Percentiles rank a stretch among this genome's conserved stretches.
Conservation (phyloP, 1,284 basidiomycete genomes). For the Trametes hirsuta region DNA sequence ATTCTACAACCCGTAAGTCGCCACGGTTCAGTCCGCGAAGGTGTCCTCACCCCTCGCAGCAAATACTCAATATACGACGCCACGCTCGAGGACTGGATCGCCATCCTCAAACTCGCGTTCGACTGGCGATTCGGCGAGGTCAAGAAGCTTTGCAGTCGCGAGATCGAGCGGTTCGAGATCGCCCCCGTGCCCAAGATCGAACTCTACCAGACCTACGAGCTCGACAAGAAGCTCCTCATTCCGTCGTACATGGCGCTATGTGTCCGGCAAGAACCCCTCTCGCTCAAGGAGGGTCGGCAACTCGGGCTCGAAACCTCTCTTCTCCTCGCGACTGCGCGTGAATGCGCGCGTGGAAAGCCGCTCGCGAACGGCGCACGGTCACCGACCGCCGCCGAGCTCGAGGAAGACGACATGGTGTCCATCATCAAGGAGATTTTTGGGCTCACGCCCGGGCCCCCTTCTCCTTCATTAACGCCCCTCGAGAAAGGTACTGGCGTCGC, state of each 20-base stretch:
- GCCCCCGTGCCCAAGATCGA: slow-evolving; percentile 64
- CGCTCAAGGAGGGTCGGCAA: slow-evolving; percentile 55
- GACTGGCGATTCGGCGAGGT: slow-evolving; percentile 65
- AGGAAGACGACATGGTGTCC: slow-evolving; percentile 39
- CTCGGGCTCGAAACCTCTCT: slow-evolving; percentile 64
- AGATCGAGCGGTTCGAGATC: slow-evolving; percentile 62
- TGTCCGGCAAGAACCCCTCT: slow-evolving; percentile 56
- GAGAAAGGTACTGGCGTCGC: slow-evolving; percentile 25
- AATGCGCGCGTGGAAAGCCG: slow-evolving; percentile 49
- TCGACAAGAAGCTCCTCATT: slow-evolving; percentile 57
- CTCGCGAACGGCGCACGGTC: slow-evolving; percentile 42
- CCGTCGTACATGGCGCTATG: slow-evolving; percentile 60
- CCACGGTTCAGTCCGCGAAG: not conserved
- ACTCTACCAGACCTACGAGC: slow-evolving; percentile 53
- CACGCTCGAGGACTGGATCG: slow-evolving; percentile 56
- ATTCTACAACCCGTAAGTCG: slow-evolving; percentile 67
- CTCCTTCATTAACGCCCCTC: slow-evolving; percentile 34
- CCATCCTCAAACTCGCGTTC: slow-evolving; percentile 59
- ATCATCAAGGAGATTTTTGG: slow-evolving; percentile 39
- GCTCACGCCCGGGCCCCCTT: slow-evolving; percentile 30
- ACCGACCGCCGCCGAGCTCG: slow-evolving; percentile 41
- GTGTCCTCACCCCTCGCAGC: slow-evolving; percentile 34
- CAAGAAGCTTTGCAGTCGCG: slow-evolving; percentile 57
- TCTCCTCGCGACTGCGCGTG: slow-evolving; percentile 59
- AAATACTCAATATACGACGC: slow-evolving; percentile 62